phyloP scores from a whole-genome alignment of 2,329 filamentous ascomycete genomes.

The Pseudogymnoascus sp. region DNA sequence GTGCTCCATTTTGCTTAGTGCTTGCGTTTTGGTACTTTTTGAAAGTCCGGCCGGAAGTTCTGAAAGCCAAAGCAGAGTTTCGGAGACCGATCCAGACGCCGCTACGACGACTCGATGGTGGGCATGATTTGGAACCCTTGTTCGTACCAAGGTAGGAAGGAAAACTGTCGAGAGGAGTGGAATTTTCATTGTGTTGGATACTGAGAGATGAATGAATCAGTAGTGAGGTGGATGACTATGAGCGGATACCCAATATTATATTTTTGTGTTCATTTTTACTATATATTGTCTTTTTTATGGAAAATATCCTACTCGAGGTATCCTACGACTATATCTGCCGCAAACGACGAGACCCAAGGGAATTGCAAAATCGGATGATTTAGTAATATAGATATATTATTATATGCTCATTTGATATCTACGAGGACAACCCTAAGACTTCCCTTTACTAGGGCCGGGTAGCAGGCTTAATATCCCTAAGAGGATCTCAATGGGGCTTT shows the following conservation, averaged over 20 bases:
- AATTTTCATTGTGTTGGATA: background rate
- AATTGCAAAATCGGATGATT: too few relatives aligned
- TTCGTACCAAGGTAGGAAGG: background rate
- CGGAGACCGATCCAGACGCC: background rate
- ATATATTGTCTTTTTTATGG: too few relatives aligned
- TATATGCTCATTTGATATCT: background rate
- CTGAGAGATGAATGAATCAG: background rate
- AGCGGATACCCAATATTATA: background rate
- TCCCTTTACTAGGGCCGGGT: background rate
- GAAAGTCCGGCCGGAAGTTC: background rate
- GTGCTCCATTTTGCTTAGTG: background rate
- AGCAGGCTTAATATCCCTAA: background rate
- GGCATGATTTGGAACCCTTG: background rate
- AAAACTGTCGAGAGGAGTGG: background rate
- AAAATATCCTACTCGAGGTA: too few relatives aligned
- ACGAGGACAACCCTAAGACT: background rate
- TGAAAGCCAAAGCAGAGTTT: background rate
- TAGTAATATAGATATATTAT: too few relatives aligned
- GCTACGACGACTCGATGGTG: background rate
- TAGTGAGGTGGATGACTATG: background rate
- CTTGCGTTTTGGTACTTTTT: background rate
- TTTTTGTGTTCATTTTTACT: background rate
- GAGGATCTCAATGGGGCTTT: background rate
- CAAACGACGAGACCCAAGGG: too few relatives aligned
- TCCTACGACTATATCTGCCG: too few relatives aligned